Base-by-base conservation (phyloP, 2,329 filamentous ascomycete species). In the Calycina herbarum region DNA sequence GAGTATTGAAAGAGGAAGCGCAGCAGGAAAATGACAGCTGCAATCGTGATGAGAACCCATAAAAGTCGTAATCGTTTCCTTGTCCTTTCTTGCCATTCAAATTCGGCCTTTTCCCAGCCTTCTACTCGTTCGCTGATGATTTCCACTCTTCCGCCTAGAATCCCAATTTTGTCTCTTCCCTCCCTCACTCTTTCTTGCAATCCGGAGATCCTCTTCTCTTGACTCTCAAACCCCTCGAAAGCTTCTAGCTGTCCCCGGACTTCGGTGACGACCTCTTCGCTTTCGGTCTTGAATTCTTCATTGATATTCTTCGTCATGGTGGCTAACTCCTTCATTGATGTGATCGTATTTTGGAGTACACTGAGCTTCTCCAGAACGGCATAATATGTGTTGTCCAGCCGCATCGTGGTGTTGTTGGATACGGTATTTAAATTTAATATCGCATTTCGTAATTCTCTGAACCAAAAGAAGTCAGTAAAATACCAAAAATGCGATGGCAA, bases 381-480 rank as follows among this genome's bases (percentile, higher is more conserved):
- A 69, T 91, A 90, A 78, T 93, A 94, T 2, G 89, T 89, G 66
- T 90, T 86, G 75, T 94, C 90, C 54, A 94, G 84, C 40, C 84
- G 84, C 67, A 84, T 82, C 17, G 88, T 91, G 29, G 88, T 86
- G 27, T 82, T 78, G 64, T 86, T 82, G 27, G 89, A 89, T 75
- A 88, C 83, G 38, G 82, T 79, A 70, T 83, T 83, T 11, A 93
- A 80, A 59, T 83, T 80, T 29, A 76, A 74, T 0, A 88, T 78
- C 3, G 84, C 82, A 64, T 82, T 82, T 68, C 80, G 81, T 24
- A 89, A 72, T 59, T 81, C 82, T 66, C 85, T 87, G 69, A 10
- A 59, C 10, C 33, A 33, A 27, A 17, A 6, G 7, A 31, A 27
- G 27, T 57, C 27, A 57, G 54, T 33, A n/a, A n/a, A n/a, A n/a